These are phyloP conservation scores for Jamesozyma piceae DNA, from an alignment of 805 yeast genomes.

Conservation along the genomic window DNA sequence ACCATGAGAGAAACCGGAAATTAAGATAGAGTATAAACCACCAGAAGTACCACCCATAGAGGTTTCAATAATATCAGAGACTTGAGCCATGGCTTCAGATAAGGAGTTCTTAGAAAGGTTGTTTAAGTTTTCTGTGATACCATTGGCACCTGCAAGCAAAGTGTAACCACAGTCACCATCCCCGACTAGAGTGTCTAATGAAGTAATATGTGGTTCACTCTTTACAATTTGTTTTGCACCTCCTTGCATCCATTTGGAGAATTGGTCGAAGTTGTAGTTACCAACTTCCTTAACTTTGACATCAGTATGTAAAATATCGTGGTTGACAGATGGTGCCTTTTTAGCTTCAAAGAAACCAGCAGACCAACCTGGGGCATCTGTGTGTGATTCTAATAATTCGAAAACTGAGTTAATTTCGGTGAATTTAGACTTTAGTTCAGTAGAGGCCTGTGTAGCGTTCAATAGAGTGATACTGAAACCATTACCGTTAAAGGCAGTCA, in stretches of 20 bases:
- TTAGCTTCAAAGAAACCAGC: constrained; percentile 18
- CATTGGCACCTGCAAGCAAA: constrained; percentile 70
- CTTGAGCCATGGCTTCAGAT: constrained; percentile 51
- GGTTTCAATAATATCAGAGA: constrained; percentile 77
- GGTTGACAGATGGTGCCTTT: constrained; percentile 27
- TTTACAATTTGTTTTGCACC: constrained; percentile 46
- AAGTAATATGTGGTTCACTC: constrained; percentile 77
- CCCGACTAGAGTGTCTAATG: constrained; percentile 81
- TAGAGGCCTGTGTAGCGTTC: constrained; percentile 49
- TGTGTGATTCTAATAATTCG: constrained; percentile 55
- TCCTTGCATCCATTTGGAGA: constrained; percentile 33
- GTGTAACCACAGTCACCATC: constrained; percentile 98
- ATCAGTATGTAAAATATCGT: constrained; percentile 23
- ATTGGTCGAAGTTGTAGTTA: constrained; percentile 26
- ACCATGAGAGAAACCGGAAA: constrained; percentile 63
- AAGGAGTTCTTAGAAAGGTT: constrained; percentile 33
- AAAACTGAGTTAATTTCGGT: constrained; percentile 33
- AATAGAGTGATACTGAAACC: constrained; percentile 82
- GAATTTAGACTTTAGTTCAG: constrained; percentile 28
- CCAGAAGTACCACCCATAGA: constrained; percentile 99
- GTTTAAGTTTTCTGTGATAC: constrained; percentile 47
- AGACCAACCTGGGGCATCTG: constrained; percentile 79
- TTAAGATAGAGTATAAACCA: constrained; percentile 77
- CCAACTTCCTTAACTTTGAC: constrained; percentile 32
- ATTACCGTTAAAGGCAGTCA: constrained; percentile 85